Evolutionary conservation across 495 filamentous ascomycete species (phyloP).

Genomic region (Bacidia gigantensis): DNA sequence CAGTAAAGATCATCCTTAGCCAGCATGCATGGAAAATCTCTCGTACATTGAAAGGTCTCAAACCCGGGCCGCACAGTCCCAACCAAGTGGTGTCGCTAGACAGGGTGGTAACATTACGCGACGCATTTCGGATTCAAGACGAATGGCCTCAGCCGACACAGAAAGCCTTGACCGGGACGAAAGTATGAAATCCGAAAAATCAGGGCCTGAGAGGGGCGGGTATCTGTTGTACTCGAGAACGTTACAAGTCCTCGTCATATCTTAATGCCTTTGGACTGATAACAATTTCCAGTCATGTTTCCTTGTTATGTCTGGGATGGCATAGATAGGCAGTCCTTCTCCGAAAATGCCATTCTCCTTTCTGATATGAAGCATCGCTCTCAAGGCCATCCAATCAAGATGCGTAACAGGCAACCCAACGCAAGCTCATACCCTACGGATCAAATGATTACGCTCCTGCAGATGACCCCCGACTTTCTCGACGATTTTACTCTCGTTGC

Average conservation of each 20-base stretch:
- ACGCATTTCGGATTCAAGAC: background rate
- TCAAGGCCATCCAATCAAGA: constrained; percentile 7
- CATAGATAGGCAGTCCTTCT: constrained; percentile 6
- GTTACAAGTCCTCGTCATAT: constrained; percentile 1
- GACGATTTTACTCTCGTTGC: constrained; percentile 7
- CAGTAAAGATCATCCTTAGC: background rate
- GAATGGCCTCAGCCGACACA: background rate
- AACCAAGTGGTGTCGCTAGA: background rate
- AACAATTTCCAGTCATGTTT: constrained; percentile 3
- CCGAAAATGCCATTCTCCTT: constrained; percentile 9
- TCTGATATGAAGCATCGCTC: constrained; percentile 5
- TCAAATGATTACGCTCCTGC: background rate
- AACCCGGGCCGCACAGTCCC: background rate
- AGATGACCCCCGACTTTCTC: constrained; percentile 3
- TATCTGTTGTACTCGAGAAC: background rate
- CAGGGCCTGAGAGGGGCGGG: background rate
- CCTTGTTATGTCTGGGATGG: constrained; percentile 6
- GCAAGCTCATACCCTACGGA: constrained; percentile 2
- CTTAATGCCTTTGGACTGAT: background rate
- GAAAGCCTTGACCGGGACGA: background rate
- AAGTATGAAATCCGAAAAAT: background rate
- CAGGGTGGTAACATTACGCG: background rate
- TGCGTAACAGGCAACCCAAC: constrained; percentile 4
- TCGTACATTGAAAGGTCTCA: background rate
- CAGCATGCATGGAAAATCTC: background rate